Evolutionary conservation across 345 rosid genomes (phyloP).

Genomic region (Salix dunnii): DNA sequence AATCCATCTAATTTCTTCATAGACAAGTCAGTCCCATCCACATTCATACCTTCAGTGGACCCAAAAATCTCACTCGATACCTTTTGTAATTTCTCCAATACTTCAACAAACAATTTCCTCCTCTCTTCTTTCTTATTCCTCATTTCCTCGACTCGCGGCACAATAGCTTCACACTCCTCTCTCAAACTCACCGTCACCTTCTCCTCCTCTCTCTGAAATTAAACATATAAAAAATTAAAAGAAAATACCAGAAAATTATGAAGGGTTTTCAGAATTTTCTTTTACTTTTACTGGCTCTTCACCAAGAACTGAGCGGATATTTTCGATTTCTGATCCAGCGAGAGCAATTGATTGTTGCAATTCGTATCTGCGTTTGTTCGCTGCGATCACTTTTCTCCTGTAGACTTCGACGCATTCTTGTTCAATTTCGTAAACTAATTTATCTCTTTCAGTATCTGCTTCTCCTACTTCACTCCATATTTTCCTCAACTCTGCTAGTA

Average conservation of each 20-base stretch:
- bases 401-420: conserved; percentile 52
- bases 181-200: conserved; percentile 26
- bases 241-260: neutral
- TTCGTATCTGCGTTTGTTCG: conserved; percentile 39
- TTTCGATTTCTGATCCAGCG: conserved; percentile 49
- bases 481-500: conserved; percentile 54
- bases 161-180: conserved; percentile 40
- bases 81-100: conserved; percentile 39
- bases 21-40: conserved; percentile 63
- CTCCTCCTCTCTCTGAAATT: neutral
- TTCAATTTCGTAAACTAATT: conserved; percentile 49
- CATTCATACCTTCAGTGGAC: conserved; percentile 26
- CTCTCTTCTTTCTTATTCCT: conserved; percentile 46
- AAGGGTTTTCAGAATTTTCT: neutral
- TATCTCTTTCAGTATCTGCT: conserved; percentile 42
- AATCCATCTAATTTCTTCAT: conserved; percentile 74
- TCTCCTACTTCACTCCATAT: conserved; percentile 70
- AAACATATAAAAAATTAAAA: neutral
- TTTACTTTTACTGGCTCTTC: conserved; percentile 40
- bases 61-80: conserved; percentile 49
- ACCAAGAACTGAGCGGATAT: conserved; percentile 46
- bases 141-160: conserved; percentile 42
- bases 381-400: conserved; percentile 44
- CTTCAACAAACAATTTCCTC: conserved; percentile 40
- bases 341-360: conserved; percentile 39